Percentiles rank a stretch among this genome's conserved stretches.
These are phyloP conservation scores for Colletotrichum graminicola DNA, from an alignment of 2,329 filamentous ascomycete genomes.

Conservation along the genomic window DNA sequence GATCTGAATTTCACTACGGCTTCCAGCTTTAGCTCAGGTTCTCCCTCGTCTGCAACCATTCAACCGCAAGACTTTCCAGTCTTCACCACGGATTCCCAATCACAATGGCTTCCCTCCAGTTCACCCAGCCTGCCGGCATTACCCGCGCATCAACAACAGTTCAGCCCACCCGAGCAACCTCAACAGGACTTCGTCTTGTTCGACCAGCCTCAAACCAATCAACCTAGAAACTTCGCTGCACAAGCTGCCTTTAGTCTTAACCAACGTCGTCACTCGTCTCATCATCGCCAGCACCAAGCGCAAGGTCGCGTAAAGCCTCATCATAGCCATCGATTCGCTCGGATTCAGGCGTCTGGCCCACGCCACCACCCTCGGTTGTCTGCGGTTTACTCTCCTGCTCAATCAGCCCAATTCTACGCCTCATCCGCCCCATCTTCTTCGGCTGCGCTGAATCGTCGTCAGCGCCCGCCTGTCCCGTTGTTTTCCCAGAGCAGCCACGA, in stretches of 20 bases:
- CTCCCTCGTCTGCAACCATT: constrained; percentile 70
- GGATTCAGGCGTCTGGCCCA: constrained; percentile 70
- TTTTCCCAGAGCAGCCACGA: constrained; percentile 73
- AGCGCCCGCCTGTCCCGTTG: constrained; percentile 77
- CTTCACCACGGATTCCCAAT: constrained; percentile 86
- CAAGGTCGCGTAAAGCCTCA: constrained; percentile 50
- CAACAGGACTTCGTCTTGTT: constrained; percentile 86
- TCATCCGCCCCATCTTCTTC: constrained; percentile 74
- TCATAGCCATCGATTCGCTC: constrained; percentile 70
- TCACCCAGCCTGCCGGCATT: constrained; percentile 72
- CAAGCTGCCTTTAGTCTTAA: constrained; percentile 47
- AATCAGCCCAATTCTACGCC: constrained; percentile 72
- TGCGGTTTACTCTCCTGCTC: constrained; percentile 60
- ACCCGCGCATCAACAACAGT: constrained; percentile 66
- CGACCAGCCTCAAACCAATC: constrained; percentile 63
- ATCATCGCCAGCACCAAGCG: constrained; percentile 59
- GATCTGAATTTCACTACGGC: constrained; percentile 91
- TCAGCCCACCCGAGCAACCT: constrained; percentile 56
- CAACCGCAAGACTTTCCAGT: constrained; percentile 75
- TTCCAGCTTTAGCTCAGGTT: constrained; percentile 65
- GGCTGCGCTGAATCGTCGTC: constrained; percentile 64
- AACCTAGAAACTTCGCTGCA: constrained; percentile 56
- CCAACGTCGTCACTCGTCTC: constrained; percentile 60
- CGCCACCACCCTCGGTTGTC: constrained; percentile 60
- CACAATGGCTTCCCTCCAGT: constrained; percentile 85